A percentile compares a stretch with the other conserved stretches of the same genome.
These are phyloP conservation scores for Byssochlamys sp. DNA, from an alignment of 2,329 filamentous ascomycete species.

Conservation along the genomic window DNA sequence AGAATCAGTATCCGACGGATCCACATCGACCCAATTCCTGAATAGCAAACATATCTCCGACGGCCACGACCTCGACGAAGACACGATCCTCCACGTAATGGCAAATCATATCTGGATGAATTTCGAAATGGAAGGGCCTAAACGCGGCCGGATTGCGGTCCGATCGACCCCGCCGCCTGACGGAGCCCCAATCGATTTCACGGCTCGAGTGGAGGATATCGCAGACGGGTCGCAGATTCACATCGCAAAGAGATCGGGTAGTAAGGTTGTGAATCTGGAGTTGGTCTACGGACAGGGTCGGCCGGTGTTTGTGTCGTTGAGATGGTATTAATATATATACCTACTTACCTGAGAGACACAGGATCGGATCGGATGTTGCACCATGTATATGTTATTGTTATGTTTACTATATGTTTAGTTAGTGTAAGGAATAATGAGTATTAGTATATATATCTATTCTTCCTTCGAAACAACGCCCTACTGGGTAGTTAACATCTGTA, in stretches of 20 bases:
- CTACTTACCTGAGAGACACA: neutral
- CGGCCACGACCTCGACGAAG: slow-evolving; percentile 1
- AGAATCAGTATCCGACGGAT: neutral
- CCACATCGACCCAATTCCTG: neutral
- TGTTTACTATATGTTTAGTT: neutral
- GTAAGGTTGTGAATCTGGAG: neutral
- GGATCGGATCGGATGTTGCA: neutral
- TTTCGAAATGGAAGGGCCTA: slow-evolving; percentile 1
- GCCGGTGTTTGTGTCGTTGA: neutral
- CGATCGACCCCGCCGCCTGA: neutral
- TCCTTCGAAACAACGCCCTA: neutral
- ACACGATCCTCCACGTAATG: neutral
- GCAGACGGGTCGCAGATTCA: neutral
- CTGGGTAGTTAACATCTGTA: too few species aligned
- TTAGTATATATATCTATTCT: neutral
- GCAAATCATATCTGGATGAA: neutral
- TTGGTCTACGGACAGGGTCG: neutral
- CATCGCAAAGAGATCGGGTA: neutral
- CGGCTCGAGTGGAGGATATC: neutral
- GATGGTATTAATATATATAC: neutral
- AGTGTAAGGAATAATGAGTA: neutral
- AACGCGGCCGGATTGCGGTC: neutral
- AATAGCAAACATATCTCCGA: neutral
- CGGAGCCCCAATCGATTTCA: neutral
- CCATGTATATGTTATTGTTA: neutral